These are phyloP conservation scores for Exserohilum turcica DNA, from an alignment of 2,329 filamentous ascomycete genomes.

Conservation along the genomic window DNA sequence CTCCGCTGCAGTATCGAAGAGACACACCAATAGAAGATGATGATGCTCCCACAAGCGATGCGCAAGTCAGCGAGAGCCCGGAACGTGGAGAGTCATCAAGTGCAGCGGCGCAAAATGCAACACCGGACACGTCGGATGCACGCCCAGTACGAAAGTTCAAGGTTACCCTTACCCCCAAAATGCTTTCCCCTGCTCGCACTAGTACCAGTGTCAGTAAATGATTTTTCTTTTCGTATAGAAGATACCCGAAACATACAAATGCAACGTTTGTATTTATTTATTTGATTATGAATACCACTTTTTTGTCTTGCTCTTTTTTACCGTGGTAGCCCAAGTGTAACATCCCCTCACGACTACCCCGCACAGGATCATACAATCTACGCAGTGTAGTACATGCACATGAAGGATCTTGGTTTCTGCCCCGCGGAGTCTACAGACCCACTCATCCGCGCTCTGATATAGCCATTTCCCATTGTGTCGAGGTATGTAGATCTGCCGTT, in stretches of 20 bases:
- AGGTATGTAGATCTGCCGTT: background rate
- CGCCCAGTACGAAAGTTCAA: constrained; percentile 39
- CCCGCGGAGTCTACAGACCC: too few relatives aligned
- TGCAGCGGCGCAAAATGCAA: background rate
- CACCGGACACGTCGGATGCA: background rate
- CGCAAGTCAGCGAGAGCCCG: background rate
- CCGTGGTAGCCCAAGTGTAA: too few relatives aligned
- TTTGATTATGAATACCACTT: background rate
- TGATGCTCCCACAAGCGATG: constrained; percentile 12
- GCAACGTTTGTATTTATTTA: background rate
- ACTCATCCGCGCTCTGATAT: too few relatives aligned
- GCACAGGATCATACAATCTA: too few relatives aligned
- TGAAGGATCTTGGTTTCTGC: too few relatives aligned
- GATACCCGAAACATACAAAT: constrained; percentile 8
- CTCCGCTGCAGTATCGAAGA: constrained; percentile 26
- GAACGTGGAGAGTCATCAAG: constrained; percentile 1
- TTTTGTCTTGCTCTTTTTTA: background rate
- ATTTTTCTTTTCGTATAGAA: background rate
- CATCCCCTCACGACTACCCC: too few relatives aligned
- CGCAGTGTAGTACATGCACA: too few relatives aligned
- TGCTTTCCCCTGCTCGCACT: constrained; percentile 27
- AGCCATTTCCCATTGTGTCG: background rate
- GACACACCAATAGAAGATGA: constrained; percentile 11
- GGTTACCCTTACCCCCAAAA: constrained; percentile 37
- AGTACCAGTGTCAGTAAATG: constrained; percentile 4